Evolutionary conservation across 208 protist species (phyloP), one percentile per base, ranked within the genome.

Genomic region (Leishmania martiniquensis): DNA sequence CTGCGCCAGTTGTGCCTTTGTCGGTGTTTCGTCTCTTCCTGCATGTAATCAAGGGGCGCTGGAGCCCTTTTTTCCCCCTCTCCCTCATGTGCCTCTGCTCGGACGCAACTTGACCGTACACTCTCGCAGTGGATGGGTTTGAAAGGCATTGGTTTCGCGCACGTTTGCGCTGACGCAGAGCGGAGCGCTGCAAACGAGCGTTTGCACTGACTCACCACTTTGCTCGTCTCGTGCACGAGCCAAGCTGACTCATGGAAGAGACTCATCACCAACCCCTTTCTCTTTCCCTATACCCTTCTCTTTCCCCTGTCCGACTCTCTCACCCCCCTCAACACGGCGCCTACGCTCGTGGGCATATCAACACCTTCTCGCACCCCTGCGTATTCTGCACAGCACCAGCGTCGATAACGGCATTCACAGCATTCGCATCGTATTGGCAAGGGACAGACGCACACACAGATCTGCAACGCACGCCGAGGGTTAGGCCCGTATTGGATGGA

Each of bases 21-120:
- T 78, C 1, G n/a, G n/a, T n/a, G 78, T 51, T 79, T 75, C 42
- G 65, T 67, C 60, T 79, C 20, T 45, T 47, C 2, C 2, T 4
- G 29, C 13, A 49, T 47, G 5, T 42, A 69, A 17, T 45, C 2
- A 25, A 42, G 42, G 39, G 25, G 25, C 15, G 10, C 20, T 47
- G 65, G 12, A 20, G 9, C 22, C 25, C 15, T 47, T 69, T 69
- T 65, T 59, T 59, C 29, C 1, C 49, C 57, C 10, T 69, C 39
- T 47, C 7, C 22, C 42, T 20, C 9, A 25, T 49, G 65, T 51
- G 10, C 17, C 29, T 49, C 6, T 15, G 25, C 49, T 32, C 6
- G 4, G 65, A 47, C 12, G 15, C 42, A 29, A 32, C 42, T 32
- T 37, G 25, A 47, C 20, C 65, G 25, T 20, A 47, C 65, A 5